These are phyloP conservation scores for Anthracocystis walkeri DNA, from an alignment of 1,284 basidiomycete species.

Conservation along the genomic window DNA sequence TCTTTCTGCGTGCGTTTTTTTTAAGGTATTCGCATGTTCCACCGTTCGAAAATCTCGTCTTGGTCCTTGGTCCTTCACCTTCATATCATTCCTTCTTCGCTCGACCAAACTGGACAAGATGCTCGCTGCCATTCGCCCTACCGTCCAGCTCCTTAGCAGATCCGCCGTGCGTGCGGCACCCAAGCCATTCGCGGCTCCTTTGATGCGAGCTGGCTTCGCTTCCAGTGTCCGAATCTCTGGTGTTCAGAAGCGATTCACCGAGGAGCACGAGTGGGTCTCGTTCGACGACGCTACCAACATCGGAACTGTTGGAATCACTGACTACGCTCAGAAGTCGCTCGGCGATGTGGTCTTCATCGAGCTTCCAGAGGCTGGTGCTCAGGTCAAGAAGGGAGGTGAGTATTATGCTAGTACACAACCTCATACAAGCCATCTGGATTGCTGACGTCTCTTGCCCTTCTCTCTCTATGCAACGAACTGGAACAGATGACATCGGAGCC, in stretches of 20 bases:
- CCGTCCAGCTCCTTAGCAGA: conserved; percentile 28
- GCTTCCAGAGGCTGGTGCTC: conserved; percentile 79
- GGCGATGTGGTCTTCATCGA: conserved; percentile 99
- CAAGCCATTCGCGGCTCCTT: conserved; percentile 30
- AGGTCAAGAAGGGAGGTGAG: conserved; percentile 83
- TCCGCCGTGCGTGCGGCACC: conserved; percentile 37
- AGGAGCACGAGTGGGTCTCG: conserved; percentile 89
- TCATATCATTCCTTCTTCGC: conserved; percentile 2
- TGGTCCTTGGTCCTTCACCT: conserved; percentile 6
- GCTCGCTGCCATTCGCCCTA: conserved; percentile 39
- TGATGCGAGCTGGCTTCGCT: conserved; percentile 39
- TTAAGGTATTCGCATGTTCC: conserved; percentile 14
- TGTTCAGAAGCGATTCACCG: conserved; percentile 72
- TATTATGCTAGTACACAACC: conserved; percentile 5
- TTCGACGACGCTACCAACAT: conserved; percentile 84
- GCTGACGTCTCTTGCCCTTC: background rate
- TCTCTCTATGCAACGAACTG: background rate
- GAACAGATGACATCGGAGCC: conserved; percentile 86
- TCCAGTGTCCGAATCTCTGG: conserved; percentile 32
- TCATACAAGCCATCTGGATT: background rate
- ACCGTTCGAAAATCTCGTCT: background rate
- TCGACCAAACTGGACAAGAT: conserved; percentile 18
- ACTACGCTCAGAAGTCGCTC: conserved; percentile 90
- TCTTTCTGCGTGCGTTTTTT: background rate
- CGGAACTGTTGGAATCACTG: conserved; percentile 88